These are phyloP conservation scores for Melanomma pulvis-pyrius DNA, from an alignment of 495 filamentous ascomycete genomes.

Conservation along the genomic window DNA sequence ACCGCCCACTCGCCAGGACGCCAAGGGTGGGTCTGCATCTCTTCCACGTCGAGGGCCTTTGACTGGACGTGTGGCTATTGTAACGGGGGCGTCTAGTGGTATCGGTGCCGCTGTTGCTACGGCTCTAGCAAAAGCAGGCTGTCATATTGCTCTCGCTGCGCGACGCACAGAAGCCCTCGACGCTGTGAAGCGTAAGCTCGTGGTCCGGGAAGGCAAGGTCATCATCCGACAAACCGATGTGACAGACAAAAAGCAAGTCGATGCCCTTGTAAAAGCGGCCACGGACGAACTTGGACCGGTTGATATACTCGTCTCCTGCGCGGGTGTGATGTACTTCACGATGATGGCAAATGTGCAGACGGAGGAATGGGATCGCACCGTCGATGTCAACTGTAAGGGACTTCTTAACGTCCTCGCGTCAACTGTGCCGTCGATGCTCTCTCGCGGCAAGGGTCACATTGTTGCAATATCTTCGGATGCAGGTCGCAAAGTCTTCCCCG, in stretches of 20 bases:
- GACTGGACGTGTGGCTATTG: constrained; percentile 56
- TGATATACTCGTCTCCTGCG: constrained; percentile 68
- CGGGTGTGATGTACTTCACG: constrained; percentile 76
- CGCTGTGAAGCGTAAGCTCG: constrained; percentile 55
- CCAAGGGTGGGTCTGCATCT: constrained; percentile 42
- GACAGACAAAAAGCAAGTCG: constrained; percentile 58
- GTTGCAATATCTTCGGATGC: constrained; percentile 73
- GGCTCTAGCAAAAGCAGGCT: constrained; percentile 54
- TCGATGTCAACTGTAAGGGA: constrained; percentile 74
- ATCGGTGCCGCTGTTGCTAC: constrained; percentile 57
- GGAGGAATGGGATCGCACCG: constrained; percentile 70
- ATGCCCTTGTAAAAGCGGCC: constrained; percentile 56
- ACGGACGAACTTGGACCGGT: constrained; percentile 62
- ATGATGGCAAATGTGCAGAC: constrained; percentile 68
- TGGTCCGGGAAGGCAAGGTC: constrained; percentile 56
- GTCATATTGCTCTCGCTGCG: constrained; percentile 64
- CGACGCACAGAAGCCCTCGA: constrained; percentile 64
- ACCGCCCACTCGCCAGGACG: constrained; percentile 52
- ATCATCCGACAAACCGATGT: constrained; percentile 64
- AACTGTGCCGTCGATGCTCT: constrained; percentile 64
- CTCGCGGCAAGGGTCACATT: constrained; percentile 62
- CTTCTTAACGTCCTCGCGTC: constrained; percentile 64
- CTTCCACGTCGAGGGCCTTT: constrained; percentile 52
- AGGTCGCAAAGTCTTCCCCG: constrained; percentile 71
- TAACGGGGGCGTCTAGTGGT: constrained; percentile 59